phyloP scores from a whole-genome alignment of 257 asterid species.

The Solanum boliviense region DNA sequence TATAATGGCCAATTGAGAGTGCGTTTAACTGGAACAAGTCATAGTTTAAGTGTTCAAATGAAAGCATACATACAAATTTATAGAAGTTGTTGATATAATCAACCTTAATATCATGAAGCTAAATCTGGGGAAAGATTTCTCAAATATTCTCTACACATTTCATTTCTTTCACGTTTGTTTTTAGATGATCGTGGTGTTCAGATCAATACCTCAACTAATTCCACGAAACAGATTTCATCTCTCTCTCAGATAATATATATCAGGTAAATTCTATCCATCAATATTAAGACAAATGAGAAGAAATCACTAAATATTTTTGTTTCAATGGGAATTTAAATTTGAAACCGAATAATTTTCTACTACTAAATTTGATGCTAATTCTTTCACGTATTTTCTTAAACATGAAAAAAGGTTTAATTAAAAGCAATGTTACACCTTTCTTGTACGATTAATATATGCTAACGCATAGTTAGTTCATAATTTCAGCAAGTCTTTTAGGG shows the following conservation, averaged over 20 bases:
- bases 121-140: background rate
- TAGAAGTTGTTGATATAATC: background rate
- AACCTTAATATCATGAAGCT: background rate
- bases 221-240: background rate
- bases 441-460: background rate
- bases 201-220: no score
- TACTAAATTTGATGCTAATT: background rate
- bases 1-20: background rate
- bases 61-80: background rate
- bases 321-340: no score
- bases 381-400: background rate
- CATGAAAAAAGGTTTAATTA: background rate
- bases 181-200: no score
- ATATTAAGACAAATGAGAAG: no score
- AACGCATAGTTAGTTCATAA: background rate
- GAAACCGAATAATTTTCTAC: background rate
- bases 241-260: background rate
- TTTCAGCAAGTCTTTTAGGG: background rate
- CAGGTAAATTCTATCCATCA: no score
- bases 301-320: background rate
- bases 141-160: background rate
- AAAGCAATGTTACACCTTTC: background rate
- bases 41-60: background rate
- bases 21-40: background rate
- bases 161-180: background rate